Conservation (phyloP, 768 basidiomycete species). For the Mycena amicta region DNA sequence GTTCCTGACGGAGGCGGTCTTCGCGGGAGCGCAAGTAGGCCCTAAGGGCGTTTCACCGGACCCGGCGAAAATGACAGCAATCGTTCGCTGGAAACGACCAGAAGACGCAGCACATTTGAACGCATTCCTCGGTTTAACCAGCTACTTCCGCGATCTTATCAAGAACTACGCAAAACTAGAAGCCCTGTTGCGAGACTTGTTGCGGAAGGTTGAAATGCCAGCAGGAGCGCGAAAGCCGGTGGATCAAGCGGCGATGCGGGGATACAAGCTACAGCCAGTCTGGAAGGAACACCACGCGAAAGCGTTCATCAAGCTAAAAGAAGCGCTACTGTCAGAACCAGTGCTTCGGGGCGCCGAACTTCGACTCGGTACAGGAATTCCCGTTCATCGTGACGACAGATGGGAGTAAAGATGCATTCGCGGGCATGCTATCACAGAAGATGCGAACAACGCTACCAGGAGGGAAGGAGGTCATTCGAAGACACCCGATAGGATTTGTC, state of each 20-base stretch:
- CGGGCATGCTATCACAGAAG: conserved; percentile 28
- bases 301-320: conserved; percentile 31
- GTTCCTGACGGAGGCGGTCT: conserved; percentile 39
- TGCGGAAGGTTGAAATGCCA: conserved; percentile 24
- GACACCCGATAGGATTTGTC: conserved; percentile 35
- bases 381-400: conserved; percentile 35
- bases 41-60: conserved; percentile 38
- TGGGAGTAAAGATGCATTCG: conserved; percentile 31
- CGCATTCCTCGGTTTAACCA: conserved; percentile 38
- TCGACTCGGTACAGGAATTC: conserved; percentile 26
- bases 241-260: conserved; percentile 29
- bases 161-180: conserved; percentile 35
- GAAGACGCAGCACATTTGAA: conserved; percentile 29
- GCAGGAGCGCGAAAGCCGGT: conserved; percentile 21
- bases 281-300: conserved; percentile 25
- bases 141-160: conserved; percentile 38
- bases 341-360: conserved; percentile 25
- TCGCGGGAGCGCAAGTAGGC: conserved; percentile 37
- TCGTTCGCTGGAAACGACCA: conserved; percentile 38
- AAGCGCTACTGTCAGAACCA: conserved; percentile 22
- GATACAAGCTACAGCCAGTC: conserved; percentile 8
- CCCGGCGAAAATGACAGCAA: conserved; percentile 37
- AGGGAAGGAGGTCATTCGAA: conserved; percentile 9
- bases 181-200: conserved; percentile 34
- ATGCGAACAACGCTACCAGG: conserved; percentile 12